A percentile compares a stretch with the other conserved stretches of the same genome.
Conservation (phyloP, 176 grass and related monocot genomes). For the Poa annua region DNA sequence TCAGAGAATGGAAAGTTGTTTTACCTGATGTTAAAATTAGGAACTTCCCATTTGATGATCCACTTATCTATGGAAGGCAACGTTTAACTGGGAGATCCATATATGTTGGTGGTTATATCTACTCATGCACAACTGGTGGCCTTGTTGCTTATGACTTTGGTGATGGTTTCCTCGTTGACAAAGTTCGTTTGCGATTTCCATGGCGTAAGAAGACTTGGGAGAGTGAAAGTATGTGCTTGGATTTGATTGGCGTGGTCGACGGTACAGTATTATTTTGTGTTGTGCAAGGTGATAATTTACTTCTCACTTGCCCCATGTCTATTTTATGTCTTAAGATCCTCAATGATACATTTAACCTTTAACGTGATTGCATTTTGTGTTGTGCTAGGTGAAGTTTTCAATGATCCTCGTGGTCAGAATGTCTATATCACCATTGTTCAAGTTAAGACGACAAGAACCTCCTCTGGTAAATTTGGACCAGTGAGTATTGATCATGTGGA, state of each 20-base stretch:
- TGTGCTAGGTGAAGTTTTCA: not conserved
- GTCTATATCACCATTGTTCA: not conserved
- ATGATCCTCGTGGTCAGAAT: not conserved
- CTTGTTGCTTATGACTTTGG: not conserved
- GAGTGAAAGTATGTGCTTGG: not conserved
- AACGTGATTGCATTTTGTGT: not conserved
- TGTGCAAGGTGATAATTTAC: constrained; percentile 6
- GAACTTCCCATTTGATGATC: not conserved
- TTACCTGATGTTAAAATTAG: not conserved
- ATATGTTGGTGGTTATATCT: not conserved
- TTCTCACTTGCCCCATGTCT: not conserved
- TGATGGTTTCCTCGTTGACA: not conserved
- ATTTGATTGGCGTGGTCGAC: not conserved
- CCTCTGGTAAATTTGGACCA: not conserved
- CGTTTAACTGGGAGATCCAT: not conserved
- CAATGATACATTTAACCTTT: not conserved
- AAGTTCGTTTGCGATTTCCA: not conserved
- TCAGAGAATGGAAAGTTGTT: not conserved
- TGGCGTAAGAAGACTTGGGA: not conserved
- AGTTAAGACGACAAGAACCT: not conserved
- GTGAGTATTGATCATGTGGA: constrained; percentile 1
- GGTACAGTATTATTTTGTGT: not conserved
- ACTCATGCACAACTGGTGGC: not conserved
- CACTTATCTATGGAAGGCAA: not conserved
- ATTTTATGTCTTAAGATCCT: not conserved